phyloP scores from a whole-genome alignment of 2,329 filamentous ascomycete genomes.

The Coniella vitis region DNA sequence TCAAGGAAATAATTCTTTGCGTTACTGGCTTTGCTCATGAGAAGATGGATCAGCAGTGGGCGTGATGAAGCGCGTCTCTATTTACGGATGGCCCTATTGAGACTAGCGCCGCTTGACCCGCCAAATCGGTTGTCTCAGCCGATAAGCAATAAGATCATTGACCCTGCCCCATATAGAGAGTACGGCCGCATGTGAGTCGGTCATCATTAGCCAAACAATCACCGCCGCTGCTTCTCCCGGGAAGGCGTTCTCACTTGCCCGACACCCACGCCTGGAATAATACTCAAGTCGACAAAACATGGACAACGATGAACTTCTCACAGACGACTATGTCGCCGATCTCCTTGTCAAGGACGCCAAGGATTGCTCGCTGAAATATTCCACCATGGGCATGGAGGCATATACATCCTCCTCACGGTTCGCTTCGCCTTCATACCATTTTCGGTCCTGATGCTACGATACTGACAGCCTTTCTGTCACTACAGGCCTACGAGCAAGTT shows the following conservation, averaged over 20 bases:
- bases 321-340: conserved; percentile 72
- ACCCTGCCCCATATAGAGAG: background rate
- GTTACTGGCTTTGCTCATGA: background rate
- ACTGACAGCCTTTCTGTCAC: background rate
- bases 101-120: background rate
- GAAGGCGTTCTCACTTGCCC: background rate
- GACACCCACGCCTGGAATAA: background rate
- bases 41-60: background rate
- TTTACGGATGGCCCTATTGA: conserved; percentile 2
- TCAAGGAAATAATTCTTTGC: background rate
- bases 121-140: background rate
- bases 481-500: conserved; percentile 59
- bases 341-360: conserved; percentile 76
- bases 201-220: background rate
- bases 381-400: conserved; percentile 65
- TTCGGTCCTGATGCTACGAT: conserved; percentile 12
- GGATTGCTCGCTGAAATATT: conserved; percentile 66
- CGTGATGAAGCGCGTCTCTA: background rate
- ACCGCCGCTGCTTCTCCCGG: background rate
- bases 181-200: background rate
- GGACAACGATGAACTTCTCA: conserved; percentile 46
- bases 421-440: conserved; percentile 14
- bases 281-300: conserved; percentile 22
- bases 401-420: conserved; percentile 32
- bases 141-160: conserved; percentile 2